Evolutionary conservation across 129 eudicot genomes (phyloP).

Genomic region (sunflower (Helianthus annuus)): DNA sequence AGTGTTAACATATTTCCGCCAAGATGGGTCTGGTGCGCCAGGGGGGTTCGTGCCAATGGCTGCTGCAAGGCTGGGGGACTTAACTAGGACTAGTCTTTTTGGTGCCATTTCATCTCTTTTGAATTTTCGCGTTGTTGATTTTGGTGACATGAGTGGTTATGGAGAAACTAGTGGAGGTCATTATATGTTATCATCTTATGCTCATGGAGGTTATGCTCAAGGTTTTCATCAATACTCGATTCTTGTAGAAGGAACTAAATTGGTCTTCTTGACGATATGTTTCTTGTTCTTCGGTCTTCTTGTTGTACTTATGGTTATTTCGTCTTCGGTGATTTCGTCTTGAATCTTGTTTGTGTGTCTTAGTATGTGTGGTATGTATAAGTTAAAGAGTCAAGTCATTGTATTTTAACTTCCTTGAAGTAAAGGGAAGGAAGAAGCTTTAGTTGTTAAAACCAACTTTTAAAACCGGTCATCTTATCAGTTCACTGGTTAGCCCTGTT

Average conservation of each 20-base stretch:
- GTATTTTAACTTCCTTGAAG: not conserved
- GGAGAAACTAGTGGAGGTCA: constrained; percentile 51
- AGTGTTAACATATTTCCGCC: constrained; percentile 39
- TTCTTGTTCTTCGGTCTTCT: constrained; percentile 49
- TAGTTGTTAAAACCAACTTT: not conserved
- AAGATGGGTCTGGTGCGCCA: constrained; percentile 39
- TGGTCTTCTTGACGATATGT: constrained; percentile 38
- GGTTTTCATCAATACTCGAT: constrained; percentile 50
- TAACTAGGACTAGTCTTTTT: constrained; percentile 42
- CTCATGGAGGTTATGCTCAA: constrained; percentile 31
- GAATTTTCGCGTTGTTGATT: constrained; percentile 50
- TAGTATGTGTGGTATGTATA: constrained; percentile 16
- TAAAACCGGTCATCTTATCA: not conserved
- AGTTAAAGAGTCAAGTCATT: not conserved
- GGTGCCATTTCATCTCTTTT: constrained; percentile 52
- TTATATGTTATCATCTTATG: constrained; percentile 42
- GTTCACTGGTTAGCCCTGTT: too few species aligned
- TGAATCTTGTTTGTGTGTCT: not conserved
- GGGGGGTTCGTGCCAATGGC: constrained; percentile 22
- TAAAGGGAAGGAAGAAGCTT: not conserved
- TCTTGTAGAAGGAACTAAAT: constrained; percentile 41
- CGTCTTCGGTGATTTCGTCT: constrained; percentile 15
- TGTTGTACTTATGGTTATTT: constrained; percentile 35
- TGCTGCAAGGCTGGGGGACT: constrained; percentile 30
- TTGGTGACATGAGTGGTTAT: constrained; percentile 54